Base-by-base conservation (phyloP, 2,329 filamentous ascomycete species). In the Monosporascus ibericus region DNA sequence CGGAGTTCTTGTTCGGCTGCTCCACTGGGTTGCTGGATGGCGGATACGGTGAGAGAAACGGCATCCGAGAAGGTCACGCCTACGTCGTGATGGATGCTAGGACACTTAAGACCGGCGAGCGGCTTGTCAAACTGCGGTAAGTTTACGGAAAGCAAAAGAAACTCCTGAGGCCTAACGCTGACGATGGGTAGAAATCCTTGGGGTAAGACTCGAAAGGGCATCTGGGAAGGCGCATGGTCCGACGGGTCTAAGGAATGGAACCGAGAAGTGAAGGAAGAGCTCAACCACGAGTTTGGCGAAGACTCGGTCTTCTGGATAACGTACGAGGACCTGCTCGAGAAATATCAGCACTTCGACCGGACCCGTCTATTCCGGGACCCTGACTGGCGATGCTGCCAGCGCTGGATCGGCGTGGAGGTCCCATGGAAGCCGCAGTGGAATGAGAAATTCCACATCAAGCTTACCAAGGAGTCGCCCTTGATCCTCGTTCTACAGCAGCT, bases 1-100 rank as follows among this genome's bases (percentile, higher is more conserved):
- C 90, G 51, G 85, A 90, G 48, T 95, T 94, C 61, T 71, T 90
- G 7, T 89, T 89, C 60, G 85, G 86, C n/a, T 88, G 85, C 61
- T 80, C 77, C 0, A 82, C 81, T 0, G 86, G 85, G 9, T 72
- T 85, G 25, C 76, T 86, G 51, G 83, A 82, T 44, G 76, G 77
- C 34, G 83, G 83, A 2, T 85, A 83, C 52, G 83, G 84, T 3
- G 71, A 79, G 48, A 74, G 84, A 30, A 75, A 78, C 55, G 81
- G 81, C 2, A 84, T 84, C 48, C 72, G 75, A 3, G 80, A 83
- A 58, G 73, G 74, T 1, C 81, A 84, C 52, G 81, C 81, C 2
- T 84, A 84, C 60, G 77, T 81, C 5, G 72, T 84, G n/a, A 79
- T 82, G 74, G 77, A 80, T 49, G 80, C 81, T 1, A 75, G 77